Percentiles rank a stretch among this genome's conserved stretches.
Evolutionary conservation across 768 basidiomycete genomes (phyloP).

Genomic region (Russula vinacea): DNA sequence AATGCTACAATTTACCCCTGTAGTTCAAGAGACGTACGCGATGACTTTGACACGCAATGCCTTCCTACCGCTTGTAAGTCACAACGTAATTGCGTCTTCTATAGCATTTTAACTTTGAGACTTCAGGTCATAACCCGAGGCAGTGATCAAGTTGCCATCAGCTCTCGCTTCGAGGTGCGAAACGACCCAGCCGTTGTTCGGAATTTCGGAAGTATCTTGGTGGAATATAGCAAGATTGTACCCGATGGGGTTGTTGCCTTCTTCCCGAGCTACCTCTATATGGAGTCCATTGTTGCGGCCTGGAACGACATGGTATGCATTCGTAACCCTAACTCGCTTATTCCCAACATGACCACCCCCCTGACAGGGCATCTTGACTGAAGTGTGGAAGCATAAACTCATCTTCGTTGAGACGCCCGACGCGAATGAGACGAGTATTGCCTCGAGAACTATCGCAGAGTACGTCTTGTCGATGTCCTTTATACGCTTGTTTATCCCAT

Average conservation of each 20-base stretch:
- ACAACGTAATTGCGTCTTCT: neutral
- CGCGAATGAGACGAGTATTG: constrained; percentile 97
- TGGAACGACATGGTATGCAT: constrained; percentile 96
- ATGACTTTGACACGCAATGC: constrained; percentile 98
- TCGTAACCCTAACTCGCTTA: constrained; percentile 21
- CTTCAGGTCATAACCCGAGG: constrained; percentile 92
- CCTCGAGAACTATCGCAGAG: constrained; percentile 96
- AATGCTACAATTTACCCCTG: constrained; percentile 97
- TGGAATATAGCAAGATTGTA: constrained; percentile 97
- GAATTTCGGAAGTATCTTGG: constrained; percentile 96
- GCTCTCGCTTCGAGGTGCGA: constrained; percentile 96
- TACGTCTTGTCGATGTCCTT: constrained; percentile 36
- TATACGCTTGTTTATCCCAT: neutral
- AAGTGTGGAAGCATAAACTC: constrained; percentile 99
- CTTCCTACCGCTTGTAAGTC: constrained; percentile 83
- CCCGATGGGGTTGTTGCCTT: constrained; percentile 99
- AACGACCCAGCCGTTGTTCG: constrained; percentile 99
- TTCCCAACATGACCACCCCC: neutral
- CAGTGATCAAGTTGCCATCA: constrained; percentile 97
- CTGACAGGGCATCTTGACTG: constrained; percentile 88
- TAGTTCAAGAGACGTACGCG: constrained; percentile 93
- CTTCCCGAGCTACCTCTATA: constrained; percentile 98
- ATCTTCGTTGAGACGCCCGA: constrained; percentile 99
- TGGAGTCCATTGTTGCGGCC: constrained; percentile 99
- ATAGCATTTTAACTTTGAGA: neutral